Evolutionary conservation across 169 alveolate species (phyloP).

Genomic region (Plasmodium fragile): DNA sequence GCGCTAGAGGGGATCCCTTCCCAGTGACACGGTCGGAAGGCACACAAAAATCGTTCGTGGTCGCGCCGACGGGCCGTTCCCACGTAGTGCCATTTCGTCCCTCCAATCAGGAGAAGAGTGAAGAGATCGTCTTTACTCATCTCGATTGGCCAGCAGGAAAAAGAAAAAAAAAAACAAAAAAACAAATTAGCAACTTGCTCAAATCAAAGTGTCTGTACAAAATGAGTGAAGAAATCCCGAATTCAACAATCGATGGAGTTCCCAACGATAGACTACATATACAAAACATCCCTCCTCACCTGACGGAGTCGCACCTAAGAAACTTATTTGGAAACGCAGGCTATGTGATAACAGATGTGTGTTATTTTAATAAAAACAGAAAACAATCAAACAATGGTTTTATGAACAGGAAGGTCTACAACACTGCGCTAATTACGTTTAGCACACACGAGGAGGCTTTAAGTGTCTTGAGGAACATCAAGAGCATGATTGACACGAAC

Average conservation of each 20-base stretch:
- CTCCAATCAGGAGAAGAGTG: neutral
- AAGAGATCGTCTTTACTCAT: neutral
- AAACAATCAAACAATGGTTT: conserved; percentile 48
- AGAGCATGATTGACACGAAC: conserved; percentile 40
- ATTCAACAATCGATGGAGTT: conserved; percentile 66
- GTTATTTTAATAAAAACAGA: conserved; percentile 64
- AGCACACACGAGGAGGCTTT: conserved; percentile 67
- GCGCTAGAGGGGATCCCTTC: neutral
- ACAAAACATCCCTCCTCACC: conserved; percentile 63
- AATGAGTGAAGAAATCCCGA: conserved; percentile 54
- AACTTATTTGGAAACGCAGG: conserved; percentile 65
- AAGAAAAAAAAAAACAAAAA: too few relatives aligned
- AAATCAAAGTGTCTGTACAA: neutral
- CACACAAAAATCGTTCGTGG: neutral
- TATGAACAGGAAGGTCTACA: conserved; percentile 42
- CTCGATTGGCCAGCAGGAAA: neutral
- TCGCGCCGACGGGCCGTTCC: neutral
- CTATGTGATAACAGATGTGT: conserved; percentile 29
- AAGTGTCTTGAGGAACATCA: conserved; percentile 64
- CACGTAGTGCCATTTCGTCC: neutral
- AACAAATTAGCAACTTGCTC: neutral
- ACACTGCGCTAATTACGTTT: conserved; percentile 61
- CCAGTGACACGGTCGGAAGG: neutral
- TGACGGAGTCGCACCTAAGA: conserved; percentile 61
- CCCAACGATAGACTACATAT: conserved; percentile 38